A percentile compares a stretch with the other conserved stretches of the same genome.
phyloP scores from a whole-genome alignment of 192 early-diverging fungal species.

The Thamnidium elegans region DNA sequence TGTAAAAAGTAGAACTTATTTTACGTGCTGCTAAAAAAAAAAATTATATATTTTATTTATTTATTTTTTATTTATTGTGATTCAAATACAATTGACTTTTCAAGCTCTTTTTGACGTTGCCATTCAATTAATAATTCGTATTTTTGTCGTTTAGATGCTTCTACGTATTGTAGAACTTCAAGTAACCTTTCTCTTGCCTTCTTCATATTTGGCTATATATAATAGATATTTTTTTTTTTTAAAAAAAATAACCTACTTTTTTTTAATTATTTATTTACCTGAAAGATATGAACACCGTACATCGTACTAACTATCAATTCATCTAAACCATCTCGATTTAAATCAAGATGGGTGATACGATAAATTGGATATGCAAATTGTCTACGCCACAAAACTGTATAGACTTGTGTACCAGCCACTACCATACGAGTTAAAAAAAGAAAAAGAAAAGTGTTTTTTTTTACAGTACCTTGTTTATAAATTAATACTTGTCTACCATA shows the following conservation, averaged over 20 bases:
- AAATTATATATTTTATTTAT: neutral
- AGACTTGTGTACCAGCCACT: constrained; percentile 25
- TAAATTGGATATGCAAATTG: constrained; percentile 56
- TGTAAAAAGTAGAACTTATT: constrained; percentile 30
- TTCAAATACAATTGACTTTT: constrained; percentile 34
- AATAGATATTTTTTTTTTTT: neutral
- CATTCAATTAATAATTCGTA: constrained; percentile 29
- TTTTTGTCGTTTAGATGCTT: constrained; percentile 39
- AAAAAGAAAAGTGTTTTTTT: neutral
- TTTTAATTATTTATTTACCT: constrained; percentile 16
- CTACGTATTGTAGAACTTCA: constrained; percentile 40
- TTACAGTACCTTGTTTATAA: constrained; percentile 44
- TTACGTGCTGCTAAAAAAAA: constrained; percentile 27
- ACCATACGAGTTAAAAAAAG: neutral
- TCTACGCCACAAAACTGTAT: constrained; percentile 49
- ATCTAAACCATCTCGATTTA: constrained; percentile 54
- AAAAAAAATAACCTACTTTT: no score
- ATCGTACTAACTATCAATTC: constrained; percentile 52
- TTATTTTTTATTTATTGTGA: constrained; percentile 15
- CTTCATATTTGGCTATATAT: constrained; percentile 38
- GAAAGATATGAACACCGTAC: constrained; percentile 52
- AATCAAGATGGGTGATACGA: constrained; percentile 44
- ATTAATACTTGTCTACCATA: constrained; percentile 59
- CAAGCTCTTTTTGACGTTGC: constrained; percentile 29
- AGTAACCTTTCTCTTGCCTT: constrained; percentile 41